phyloP scores from a whole-genome alignment of 768 basidiomycete genomes.

The Daedaleopsis sinensis region DNA sequence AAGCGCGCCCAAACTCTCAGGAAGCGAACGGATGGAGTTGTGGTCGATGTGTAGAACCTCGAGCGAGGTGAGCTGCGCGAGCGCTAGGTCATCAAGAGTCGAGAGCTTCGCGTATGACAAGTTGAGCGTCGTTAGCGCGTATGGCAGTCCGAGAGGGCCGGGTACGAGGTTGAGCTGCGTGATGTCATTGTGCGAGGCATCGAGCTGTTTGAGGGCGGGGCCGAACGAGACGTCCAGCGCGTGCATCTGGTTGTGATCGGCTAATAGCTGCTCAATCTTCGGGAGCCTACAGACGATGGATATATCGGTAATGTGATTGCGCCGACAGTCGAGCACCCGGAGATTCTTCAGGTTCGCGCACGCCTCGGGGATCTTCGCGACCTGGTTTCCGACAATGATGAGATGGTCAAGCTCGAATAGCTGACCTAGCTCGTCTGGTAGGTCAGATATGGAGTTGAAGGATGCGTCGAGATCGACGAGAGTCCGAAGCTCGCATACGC shows the following conservation, averaged over 20 bases:
- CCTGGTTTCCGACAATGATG: conserved; percentile 83
- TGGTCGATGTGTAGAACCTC: conserved; percentile 76
- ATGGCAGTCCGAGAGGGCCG: conserved; percentile 50
- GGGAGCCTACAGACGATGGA: conserved; percentile 70
- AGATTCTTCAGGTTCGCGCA: conserved; percentile 61
- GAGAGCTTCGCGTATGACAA: conserved; percentile 89
- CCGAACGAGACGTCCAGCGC: conserved; percentile 81
- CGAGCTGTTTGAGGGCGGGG: conserved; percentile 62
- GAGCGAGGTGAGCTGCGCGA: conserved; percentile 75
- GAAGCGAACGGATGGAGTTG: conserved; percentile 84
- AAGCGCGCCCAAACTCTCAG: conserved; percentile 81
- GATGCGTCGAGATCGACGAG: conserved; percentile 90
- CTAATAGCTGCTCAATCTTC: conserved; percentile 63
- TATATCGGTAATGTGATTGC: conserved; percentile 84
- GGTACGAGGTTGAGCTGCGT: conserved; percentile 70
- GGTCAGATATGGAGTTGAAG: conserved; percentile 84
- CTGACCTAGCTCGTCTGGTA: conserved; percentile 80
- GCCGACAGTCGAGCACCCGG: conserved; percentile 75
- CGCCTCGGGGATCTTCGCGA: conserved; percentile 70
- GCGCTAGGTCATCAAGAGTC: conserved; percentile 71
- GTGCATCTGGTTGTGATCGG: conserved; percentile 84
- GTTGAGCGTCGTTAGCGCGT: conserved; percentile 75
- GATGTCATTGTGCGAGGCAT: conserved; percentile 88
- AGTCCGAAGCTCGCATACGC: conserved; percentile 71
- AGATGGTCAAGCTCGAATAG: conserved; percentile 71